Evolutionary conservation across 345 rosid genomes (phyloP), one percentile per base, ranked within the genome.

Genomic region (Eucalyptus virginea): DNA sequence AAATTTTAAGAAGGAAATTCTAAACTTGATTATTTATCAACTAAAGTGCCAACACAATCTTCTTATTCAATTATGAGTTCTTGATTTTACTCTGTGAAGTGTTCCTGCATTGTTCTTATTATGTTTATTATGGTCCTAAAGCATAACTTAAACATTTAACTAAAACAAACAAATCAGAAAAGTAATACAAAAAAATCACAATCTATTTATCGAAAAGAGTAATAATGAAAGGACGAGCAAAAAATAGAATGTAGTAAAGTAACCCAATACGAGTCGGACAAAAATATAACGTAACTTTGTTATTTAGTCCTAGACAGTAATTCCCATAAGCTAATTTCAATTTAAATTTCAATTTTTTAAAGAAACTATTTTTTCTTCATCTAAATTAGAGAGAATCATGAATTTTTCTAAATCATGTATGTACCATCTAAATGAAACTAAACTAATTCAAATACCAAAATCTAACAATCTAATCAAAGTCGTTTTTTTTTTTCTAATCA

Each of bases 201-300:
- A 56, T 24, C 62, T 23, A 23, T 56, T 4, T 24, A 56, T 24
- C 3, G 5, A 56, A 24, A 56, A 56, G 1, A 56, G 60, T 0
- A 56, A 23, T 56, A 56, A 23, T 23, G 6, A 56, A 21, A 23
- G 60, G 60, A 56, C 1, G 1, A 56, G 12, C 6, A 9, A 56
- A 56, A 51, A 52, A 7, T 19, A 52, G 0, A 56, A 56, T 56
- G 0, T 23, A 9, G 28, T 56, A 24, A 23, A 21, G 1, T 9
- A 23, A 24, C 13, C 28, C 3, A 4, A 56, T 56, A 56, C 1
- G 3, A 56, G 12, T 23, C 5, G 0, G 2, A 24, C 0, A 56
- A 56, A 56, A 56, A 24, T 52, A 56, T 24, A 56, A 1, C 12
- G 0, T 4, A 1, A 24, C 13, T 24, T 56, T 56, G 12, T 56